phyloP scores from a whole-genome alignment of 352 stramenopile species.

The Phytophthora palmivora region DNA sequence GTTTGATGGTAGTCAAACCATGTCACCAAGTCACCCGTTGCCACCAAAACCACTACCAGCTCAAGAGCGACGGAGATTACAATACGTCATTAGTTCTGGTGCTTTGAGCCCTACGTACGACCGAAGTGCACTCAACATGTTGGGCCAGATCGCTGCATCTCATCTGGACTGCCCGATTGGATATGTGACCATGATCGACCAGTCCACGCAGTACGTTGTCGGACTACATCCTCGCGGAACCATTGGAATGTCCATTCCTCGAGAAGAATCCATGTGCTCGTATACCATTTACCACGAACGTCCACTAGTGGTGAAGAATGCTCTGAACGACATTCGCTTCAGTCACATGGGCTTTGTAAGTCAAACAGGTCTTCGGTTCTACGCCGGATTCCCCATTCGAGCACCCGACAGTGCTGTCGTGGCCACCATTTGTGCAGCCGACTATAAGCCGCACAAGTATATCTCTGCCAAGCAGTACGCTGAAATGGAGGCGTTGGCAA shows the following conservation, averaged over 20 bases:
- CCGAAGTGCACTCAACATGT: conserved; percentile 56
- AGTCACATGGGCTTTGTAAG: conserved; percentile 62
- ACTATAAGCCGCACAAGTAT: conserved; percentile 61
- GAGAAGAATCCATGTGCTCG: conserved; percentile 68
- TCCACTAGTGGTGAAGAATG: conserved; percentile 67
- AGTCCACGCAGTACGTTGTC: conserved; percentile 55
- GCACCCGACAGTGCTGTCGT: conserved; percentile 59
- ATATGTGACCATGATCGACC: conserved; percentile 69
- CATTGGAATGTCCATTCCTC: conserved; percentile 41
- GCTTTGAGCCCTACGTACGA: conserved; percentile 57
- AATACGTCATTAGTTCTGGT: conserved; percentile 50
- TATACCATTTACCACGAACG: conserved; percentile 69
- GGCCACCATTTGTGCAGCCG: conserved; percentile 60
- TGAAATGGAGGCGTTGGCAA: conserved; percentile 68
- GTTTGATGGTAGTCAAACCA: conserved; percentile 53
- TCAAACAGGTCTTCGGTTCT: conserved; percentile 63
- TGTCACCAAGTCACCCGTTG: conserved; percentile 48
- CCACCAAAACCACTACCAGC: conserved; percentile 43
- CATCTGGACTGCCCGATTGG: conserved; percentile 64
- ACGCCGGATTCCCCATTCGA: conserved; percentile 70
- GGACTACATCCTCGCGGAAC: conserved; percentile 38
- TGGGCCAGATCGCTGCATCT: conserved; percentile 54
- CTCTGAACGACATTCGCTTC: conserved; percentile 69
- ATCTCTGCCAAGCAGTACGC: conserved; percentile 80
- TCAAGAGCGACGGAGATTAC: conserved; percentile 49